Percentiles rank a stretch among this genome's conserved stretches.
Conservation (phyloP, 2,329 filamentous ascomycete species). For the Pseudodiploospora longispora region DNA sequence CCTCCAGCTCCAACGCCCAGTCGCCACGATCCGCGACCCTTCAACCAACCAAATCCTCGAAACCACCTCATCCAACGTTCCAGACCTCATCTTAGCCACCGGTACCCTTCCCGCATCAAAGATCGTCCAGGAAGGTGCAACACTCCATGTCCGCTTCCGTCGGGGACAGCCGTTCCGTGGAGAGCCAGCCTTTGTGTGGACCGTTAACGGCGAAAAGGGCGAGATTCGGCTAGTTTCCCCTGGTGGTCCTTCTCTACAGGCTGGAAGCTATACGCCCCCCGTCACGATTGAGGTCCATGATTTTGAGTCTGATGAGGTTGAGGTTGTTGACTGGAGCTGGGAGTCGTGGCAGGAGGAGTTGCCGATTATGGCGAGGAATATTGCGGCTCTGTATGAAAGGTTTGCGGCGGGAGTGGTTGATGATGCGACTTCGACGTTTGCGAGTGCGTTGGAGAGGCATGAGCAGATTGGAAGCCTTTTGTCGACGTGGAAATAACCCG, state of each 20-base stretch:
- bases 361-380: conserved; percentile 35
- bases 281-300: conserved; percentile 44
- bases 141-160: conserved; percentile 36
- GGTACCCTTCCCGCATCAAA: conserved; percentile 20
- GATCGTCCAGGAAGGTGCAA: conserved; percentile 24
- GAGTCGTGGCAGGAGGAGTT: conserved; percentile 38
- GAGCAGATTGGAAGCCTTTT: conserved; percentile 33
- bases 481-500: conserved; percentile 8
- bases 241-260: conserved; percentile 21
- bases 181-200: conserved; percentile 38
- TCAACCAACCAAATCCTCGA: conserved; percentile 22
- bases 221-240: conserved; percentile 35
- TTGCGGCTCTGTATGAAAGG: conserved; percentile 49
- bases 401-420: conserved; percentile 30
- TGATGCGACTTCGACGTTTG: conserved; percentile 25
- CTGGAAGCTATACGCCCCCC: conserved; percentile 25
- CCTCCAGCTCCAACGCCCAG: conserved; percentile 37
- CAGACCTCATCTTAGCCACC: conserved; percentile 31
- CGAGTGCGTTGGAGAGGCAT: conserved; percentile 37
- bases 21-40: conserved; percentile 25
- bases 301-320: conserved; percentile 34
- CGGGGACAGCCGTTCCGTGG: conserved; percentile 41
- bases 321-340: conserved; percentile 36
- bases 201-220: conserved; percentile 42
- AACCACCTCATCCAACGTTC: conserved; percentile 31